Base-by-base conservation (phyloP, 192 early-diverging fungal species). In the Backusella luteola region DNA sequence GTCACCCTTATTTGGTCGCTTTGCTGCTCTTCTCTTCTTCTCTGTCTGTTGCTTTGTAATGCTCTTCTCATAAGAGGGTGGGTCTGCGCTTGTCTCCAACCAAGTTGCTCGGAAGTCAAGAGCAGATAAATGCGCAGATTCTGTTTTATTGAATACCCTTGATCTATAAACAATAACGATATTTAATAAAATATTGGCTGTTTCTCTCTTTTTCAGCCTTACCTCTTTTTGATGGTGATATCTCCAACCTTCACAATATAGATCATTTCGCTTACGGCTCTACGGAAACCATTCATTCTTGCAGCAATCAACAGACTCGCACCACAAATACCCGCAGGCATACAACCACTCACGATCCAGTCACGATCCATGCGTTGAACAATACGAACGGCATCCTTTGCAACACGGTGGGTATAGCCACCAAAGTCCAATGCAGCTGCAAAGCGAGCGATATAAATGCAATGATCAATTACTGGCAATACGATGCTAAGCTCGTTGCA, bases 261-360 rank as follows among this genome's bases (percentile, higher is more conserved):
- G 67, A 96, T 94, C 66, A 98, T 93, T 80, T 99, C 97, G 26
- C 81, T 86, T 36, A 88, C 83, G 5, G 96, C 92, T 34, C 97
- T 87, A 35, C 89, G 85, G 73, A 94, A 99, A 44, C 94, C 93
- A 75, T 98, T 91, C 92, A 98, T 94, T 66, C 96, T 83, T 1
- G 96, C 94, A 2, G 97, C 93, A 76, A 99, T 93, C 23, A 94
- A 86, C 39, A 99, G 79, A 75, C 94, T 91, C 2, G 96, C 96
- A 6, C 95, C 97, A 84, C 97, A 99, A 34, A 99, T 95, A 67
- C 97, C 97, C 12, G 95, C 89, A 5, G 96, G 96, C 4, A 95
- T 89, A 69, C 97, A 88, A 46, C 97, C 97, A 0, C 88, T 91
- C 74, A 89, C 83, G 72, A 99, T 94, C 96, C 96, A 99, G 84